Percentiles rank a stretch among this genome's conserved stretches.
phyloP scores from a whole-genome alignment of 768 basidiomycete species.

The Phylloporus sp. region DNA sequence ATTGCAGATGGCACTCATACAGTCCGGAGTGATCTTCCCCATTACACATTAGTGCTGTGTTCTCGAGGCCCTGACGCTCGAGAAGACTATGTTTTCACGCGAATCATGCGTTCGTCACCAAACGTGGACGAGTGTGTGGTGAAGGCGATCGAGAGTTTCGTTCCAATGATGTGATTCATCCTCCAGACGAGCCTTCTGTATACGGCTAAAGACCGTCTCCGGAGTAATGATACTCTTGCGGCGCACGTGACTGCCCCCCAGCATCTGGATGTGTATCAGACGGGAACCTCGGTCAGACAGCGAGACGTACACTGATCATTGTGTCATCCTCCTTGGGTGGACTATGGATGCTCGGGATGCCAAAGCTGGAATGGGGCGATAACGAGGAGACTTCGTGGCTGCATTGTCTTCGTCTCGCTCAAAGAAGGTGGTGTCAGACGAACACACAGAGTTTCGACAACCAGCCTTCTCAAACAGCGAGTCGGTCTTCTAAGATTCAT shows the following conservation, averaged over 20 bases:
- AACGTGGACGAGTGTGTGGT: slow-evolving; percentile 55
- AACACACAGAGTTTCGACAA: slow-evolving; percentile 42
- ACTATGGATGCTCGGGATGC: slow-evolving; percentile 46
- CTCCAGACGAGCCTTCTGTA: slow-evolving; percentile 20
- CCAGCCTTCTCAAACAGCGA: slow-evolving; percentile 65
- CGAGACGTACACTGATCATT: slow-evolving; percentile 64
- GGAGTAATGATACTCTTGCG: slow-evolving; percentile 46
- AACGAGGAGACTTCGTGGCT: slow-evolving; percentile 45
- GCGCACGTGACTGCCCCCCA: slow-evolving; percentile 72
- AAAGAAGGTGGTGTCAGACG: slow-evolving; percentile 59
- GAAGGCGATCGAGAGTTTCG: slow-evolving; percentile 62
- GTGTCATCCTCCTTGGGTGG: slow-evolving; percentile 70
- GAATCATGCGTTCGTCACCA: slow-evolving; percentile 68
- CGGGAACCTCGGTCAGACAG: not conserved
- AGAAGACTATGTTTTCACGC: slow-evolving; percentile 57
- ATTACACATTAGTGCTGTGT: slow-evolving; percentile 57
- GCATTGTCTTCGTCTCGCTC: slow-evolving; percentile 38
- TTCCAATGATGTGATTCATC: slow-evolving; percentile 42
- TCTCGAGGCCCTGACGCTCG: slow-evolving; percentile 64
- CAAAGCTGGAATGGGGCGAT: slow-evolving; percentile 62
- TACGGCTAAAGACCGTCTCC: slow-evolving; percentile 33
- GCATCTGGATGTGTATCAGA: slow-evolving; percentile 49
- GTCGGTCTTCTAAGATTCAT: slow-evolving; percentile 38
- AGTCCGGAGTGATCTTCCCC: slow-evolving; percentile 56
- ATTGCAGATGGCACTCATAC: slow-evolving; percentile 38